Evolutionary conservation across 2,329 filamentous ascomycete species (phyloP), one percentile per base, ranked within the genome.

Genomic region (Colletotrichum endophyticum): DNA sequence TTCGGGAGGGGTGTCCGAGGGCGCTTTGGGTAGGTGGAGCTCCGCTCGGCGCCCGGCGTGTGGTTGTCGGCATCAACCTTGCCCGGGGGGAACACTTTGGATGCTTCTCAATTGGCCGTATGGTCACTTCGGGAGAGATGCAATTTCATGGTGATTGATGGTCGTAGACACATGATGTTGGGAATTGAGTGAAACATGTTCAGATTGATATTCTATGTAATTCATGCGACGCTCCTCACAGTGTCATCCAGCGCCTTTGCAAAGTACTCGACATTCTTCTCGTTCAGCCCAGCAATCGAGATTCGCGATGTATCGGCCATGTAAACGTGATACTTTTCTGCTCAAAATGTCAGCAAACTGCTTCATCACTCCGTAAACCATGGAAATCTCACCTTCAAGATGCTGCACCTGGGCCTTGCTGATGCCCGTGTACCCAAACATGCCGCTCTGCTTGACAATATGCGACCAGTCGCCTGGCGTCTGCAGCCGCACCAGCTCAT

Each of bases 351-450:
- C 8, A 39, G 2, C 28, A 5, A n/a, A 4, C 9, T 30, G 30
- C 19, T 7, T 27, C 2, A 3, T 0, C 8, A 22, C 3, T 79
- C 82, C 53, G 5, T 13, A 1, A 22, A 30, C 2, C 4, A 19
- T 12, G 44, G 25, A 11, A 19, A 3, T 5, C 82, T 70, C 79
- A 83, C 83, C 80, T 80, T 84, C 82, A 1, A 85, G 75, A 1
- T 78, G 75, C 5, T 77, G 77, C 11, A 91, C 89, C 78, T 91
- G 89, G 5, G 82, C 75, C 75, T 88, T 86, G 6, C 77, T 87
- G 76, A 92, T 82, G 0, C 90, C 90, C 0, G 89, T 89, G 73
- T 84, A 86, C 0, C 82, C 83, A 78, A 87, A 87, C 85, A 87
- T 87, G 32, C 85, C 85, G 13, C 78, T 84, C 70, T 87, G 85